These are phyloP conservation scores for Rasamsonia emersonii DNA, from an alignment of 2,329 filamentous ascomycete genomes.

Conservation along the genomic window DNA sequence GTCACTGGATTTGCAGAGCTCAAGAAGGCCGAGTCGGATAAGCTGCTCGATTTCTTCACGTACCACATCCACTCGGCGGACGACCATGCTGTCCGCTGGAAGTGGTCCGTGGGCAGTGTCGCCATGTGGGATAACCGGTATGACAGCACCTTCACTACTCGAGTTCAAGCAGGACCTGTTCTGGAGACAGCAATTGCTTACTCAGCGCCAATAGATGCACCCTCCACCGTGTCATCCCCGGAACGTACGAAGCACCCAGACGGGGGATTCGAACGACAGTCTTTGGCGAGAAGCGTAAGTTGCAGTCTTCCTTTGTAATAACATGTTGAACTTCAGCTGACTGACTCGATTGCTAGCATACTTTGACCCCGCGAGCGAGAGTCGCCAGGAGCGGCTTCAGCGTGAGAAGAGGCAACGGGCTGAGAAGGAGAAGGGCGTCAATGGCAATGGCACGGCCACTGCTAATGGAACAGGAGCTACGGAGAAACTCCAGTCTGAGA, in stretches of 20 bases:
- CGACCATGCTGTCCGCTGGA: slow-evolving; percentile 44
- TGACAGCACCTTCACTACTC: background rate
- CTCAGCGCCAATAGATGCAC: slow-evolving; percentile 13
- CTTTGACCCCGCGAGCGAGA: slow-evolving; percentile 13
- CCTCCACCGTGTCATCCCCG: slow-evolving; percentile 36
- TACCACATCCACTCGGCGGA: slow-evolving; percentile 43
- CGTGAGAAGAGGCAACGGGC: background rate
- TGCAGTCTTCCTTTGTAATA: background rate
- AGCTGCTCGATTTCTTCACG: slow-evolving; percentile 37
- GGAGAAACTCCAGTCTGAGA: too few relatives aligned
- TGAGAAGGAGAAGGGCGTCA: background rate
- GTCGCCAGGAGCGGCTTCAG: slow-evolving; percentile 10
- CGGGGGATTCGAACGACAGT: slow-evolving; percentile 36
- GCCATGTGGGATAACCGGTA: slow-evolving; percentile 46
- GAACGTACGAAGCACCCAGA: slow-evolving; percentile 29
- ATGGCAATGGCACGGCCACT: slow-evolving; percentile 3
- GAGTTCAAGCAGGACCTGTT: background rate
- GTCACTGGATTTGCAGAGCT: slow-evolving; percentile 43
- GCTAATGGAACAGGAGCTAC: too few relatives aligned
- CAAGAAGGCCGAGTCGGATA: slow-evolving; percentile 40
- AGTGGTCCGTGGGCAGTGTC: slow-evolving; percentile 42
- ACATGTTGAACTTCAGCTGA: background rate
- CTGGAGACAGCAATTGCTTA: background rate
- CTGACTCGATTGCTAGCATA: slow-evolving; percentile 5
- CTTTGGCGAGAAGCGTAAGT: slow-evolving; percentile 39